phyloP scores from a whole-genome alignment of 2,329 filamentous ascomycete genomes.

The Cladosporium sp. region DNA sequence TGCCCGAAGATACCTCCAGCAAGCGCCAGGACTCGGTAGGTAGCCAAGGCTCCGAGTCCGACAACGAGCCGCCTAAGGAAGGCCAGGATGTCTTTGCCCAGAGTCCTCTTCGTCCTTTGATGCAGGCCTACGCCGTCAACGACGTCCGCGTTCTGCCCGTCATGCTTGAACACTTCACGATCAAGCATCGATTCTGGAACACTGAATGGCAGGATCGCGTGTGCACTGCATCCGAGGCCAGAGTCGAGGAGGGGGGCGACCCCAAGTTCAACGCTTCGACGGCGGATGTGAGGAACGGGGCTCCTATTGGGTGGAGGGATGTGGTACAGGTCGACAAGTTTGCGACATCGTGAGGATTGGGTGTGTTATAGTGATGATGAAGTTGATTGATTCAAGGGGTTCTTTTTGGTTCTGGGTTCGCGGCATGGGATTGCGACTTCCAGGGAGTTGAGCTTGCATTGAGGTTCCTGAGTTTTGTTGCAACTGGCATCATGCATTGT shows the following conservation, averaged over 20 bases:
- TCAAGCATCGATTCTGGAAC: conserved; percentile 9
- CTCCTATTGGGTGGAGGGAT: not conserved
- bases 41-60: not conserved
- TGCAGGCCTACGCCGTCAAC: conserved; percentile 49
- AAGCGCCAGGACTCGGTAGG: not conserved
- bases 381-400: not conserved
- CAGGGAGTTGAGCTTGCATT: not conserved
- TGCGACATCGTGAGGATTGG: not conserved
- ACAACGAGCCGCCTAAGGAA: not conserved
- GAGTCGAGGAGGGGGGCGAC: not conserved
- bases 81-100: conserved; percentile 17
- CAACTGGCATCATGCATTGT: not conserved
- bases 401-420: not conserved
- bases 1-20: not conserved
- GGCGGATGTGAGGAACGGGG: not conserved
- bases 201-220: not conserved
- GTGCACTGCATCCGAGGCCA: not conserved
- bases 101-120: conserved; percentile 44
- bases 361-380: not conserved
- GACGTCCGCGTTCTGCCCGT: conserved; percentile 48
- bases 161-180: conserved; percentile 26
- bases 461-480: not conserved
- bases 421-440: not conserved
- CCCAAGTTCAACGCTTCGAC: not conserved
- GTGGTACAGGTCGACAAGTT: not conserved